Percentiles rank a stretch among this genome's conserved stretches.
Evolutionary conservation across 441 rosid species (phyloP).

Genomic region (Aleurites moluccanus): DNA sequence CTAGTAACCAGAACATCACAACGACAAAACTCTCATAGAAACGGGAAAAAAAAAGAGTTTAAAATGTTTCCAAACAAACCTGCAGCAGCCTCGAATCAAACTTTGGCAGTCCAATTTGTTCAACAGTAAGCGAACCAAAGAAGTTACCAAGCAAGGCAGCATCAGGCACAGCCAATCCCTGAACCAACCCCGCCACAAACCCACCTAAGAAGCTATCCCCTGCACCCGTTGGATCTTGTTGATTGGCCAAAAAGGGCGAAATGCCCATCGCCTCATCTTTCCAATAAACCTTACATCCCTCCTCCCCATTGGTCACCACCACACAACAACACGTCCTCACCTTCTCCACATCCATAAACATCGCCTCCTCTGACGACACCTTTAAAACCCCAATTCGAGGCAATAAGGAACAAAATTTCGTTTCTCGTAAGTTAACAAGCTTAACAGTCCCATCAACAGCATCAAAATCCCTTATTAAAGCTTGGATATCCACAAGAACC

Average conservation of each 20-base stretch:
- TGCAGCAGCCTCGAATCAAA: constrained; percentile 58
- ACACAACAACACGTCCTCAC: constrained; percentile 71
- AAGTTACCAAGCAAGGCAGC: constrained; percentile 87
- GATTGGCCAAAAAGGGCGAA: constrained; percentile 65
- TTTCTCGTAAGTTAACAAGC: constrained; percentile 50
- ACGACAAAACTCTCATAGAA: not conserved
- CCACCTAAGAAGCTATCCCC: constrained; percentile 92
- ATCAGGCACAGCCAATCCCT: constrained; percentile 69
- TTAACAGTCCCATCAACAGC: constrained; percentile 56
- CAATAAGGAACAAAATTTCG: constrained; percentile 58
- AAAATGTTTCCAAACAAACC: constrained; percentile 40
- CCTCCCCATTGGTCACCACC: constrained; percentile 78
- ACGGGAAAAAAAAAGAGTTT: not conserved
- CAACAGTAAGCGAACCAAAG: constrained; percentile 84
- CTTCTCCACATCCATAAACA: constrained; percentile 71
- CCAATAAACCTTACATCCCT: constrained; percentile 65
- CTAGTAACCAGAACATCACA: not conserved
- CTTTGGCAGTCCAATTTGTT: constrained; percentile 76
- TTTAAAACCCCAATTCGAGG: constrained; percentile 67
- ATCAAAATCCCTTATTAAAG: constrained; percentile 69
- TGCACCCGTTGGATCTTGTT: constrained; percentile 93
- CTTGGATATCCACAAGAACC: constrained; percentile 76
- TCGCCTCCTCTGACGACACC: constrained; percentile 84
- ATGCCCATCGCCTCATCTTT: constrained; percentile 49
- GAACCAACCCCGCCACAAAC: constrained; percentile 68